Evolutionary conservation across 352 stramenopile species (phyloP).

Genomic region (Saprolegnia parasitica): DNA sequence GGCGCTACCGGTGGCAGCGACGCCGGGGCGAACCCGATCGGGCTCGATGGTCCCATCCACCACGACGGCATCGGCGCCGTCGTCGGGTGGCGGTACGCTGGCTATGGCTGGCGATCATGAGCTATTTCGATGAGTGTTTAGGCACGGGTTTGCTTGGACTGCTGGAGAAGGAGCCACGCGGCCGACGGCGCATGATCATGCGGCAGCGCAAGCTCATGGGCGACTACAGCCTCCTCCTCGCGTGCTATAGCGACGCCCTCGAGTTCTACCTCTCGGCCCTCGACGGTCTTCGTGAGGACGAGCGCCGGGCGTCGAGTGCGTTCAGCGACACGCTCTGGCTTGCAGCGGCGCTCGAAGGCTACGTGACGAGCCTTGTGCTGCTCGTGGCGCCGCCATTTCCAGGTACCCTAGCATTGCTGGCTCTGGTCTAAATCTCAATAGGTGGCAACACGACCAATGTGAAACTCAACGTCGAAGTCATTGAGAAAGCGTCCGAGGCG

Average conservation of each 20-base stretch:
- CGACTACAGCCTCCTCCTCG: conserved; percentile 69
- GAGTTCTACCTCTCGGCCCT: conserved; percentile 67
- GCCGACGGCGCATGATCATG: conserved; percentile 49
- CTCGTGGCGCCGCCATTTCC: conserved; percentile 5
- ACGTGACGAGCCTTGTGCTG: conserved; percentile 17
- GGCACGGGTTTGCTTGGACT: neutral
- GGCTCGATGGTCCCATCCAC: conserved; percentile 31
- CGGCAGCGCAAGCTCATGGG: conserved; percentile 74
- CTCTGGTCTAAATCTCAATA: conserved; percentile 46
- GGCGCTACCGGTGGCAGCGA: conserved; percentile 11
- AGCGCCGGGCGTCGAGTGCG: conserved; percentile 36
- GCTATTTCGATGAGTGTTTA: neutral
- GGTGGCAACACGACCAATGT: conserved; percentile 35
- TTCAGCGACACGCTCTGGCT: conserved; percentile 69
- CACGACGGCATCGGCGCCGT: neutral
- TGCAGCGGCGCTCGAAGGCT: conserved; percentile 66
- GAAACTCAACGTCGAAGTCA: conserved; percentile 65
- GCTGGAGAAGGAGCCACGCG: conserved; percentile 39
- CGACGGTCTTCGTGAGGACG: conserved; percentile 72
- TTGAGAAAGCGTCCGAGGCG: conserved; percentile 75
- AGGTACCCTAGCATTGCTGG: neutral
- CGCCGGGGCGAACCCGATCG: neutral
- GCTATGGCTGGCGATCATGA: too few relatives aligned
- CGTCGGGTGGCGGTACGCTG: neutral
- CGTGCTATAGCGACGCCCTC: conserved; percentile 55